Percentiles rank a stretch among this genome's conserved stretches.
Evolutionary conservation across 179 eudicot species (phyloP).

Genomic region (Spinacia oleracea): DNA sequence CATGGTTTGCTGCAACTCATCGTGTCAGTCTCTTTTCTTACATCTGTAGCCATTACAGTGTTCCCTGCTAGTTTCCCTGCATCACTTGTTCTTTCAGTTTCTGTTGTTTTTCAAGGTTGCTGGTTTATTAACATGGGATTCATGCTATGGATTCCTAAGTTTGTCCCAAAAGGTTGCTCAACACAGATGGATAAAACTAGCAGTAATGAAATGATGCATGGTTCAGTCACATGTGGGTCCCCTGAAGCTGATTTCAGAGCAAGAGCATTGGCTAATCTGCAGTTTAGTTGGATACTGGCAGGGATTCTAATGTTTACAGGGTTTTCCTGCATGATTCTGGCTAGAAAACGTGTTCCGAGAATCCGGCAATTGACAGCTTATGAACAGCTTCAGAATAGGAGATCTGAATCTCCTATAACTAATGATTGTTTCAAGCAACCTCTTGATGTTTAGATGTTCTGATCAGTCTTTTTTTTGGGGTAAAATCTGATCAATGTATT

Average conservation of each 20-base stretch:
- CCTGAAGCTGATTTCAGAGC: slow-evolving; percentile 68
- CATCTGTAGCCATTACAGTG: slow-evolving; percentile 39
- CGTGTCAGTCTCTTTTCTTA: slow-evolving; percentile 54
- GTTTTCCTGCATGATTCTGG: slow-evolving; percentile 36
- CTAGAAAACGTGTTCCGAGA: slow-evolving; percentile 30
- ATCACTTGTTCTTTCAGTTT: slow-evolving; percentile 56
- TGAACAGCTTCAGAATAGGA: slow-evolving; percentile 36
- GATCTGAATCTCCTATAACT: slow-evolving; percentile 26
- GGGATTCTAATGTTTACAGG: slow-evolving; percentile 56
- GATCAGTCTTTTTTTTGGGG: not conserved
- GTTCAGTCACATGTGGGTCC: slow-evolving; percentile 55
- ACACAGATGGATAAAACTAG: slow-evolving; percentile 19
- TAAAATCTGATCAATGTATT: not conserved
- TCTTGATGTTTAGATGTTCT: slow-evolving; percentile 23
- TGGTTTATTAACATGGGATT: slow-evolving; percentile 91
- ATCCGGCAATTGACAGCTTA: slow-evolving; percentile 30
- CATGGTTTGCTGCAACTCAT: slow-evolving; percentile 78
- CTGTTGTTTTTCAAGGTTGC: slow-evolving; percentile 74
- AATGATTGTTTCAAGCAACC: slow-evolving; percentile 33
- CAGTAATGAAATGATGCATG: slow-evolving; percentile 34
- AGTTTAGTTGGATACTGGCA: slow-evolving; percentile 86
- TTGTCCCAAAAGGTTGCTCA: slow-evolving; percentile 66
- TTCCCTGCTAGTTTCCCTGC: slow-evolving; percentile 56
- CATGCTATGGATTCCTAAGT: slow-evolving; percentile 68
- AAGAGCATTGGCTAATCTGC: slow-evolving; percentile 74